Conservation (phyloP, 1,139 yeast genomes). For the Wickerhamiella infanticola region DNA sequence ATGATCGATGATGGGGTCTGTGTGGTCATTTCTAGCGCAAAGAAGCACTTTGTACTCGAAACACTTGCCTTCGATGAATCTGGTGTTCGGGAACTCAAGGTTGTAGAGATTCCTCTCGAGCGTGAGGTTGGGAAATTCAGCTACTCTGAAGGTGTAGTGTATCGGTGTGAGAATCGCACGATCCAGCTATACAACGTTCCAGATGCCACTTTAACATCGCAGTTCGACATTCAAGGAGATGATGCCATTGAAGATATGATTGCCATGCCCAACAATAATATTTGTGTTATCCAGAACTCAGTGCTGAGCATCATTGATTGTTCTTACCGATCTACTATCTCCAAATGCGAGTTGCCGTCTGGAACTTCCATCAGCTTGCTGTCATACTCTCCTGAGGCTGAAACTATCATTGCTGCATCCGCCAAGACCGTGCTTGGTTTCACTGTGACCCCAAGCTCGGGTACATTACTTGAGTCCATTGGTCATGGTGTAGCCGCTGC, state of each 20-base stretch:
- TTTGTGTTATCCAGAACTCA: slow-evolving; percentile 25
- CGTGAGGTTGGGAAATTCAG: slow-evolving; percentile 10
- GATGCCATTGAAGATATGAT: slow-evolving; percentile 14
- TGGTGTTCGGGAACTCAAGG: slow-evolving; percentile 3
- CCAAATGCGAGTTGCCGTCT: slow-evolving; percentile 18
- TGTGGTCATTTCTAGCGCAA: slow-evolving; percentile 1
- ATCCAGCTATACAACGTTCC: slow-evolving; percentile 12
- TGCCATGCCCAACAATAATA: slow-evolving; percentile 22
- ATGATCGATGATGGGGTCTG: slow-evolving; percentile 2
- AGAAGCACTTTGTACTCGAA: background rate
- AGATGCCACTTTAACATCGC: slow-evolving; percentile 4
- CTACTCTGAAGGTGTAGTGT: slow-evolving; percentile 14
- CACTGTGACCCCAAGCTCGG: slow-evolving; percentile 50
- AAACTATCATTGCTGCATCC: slow-evolving; percentile 13
- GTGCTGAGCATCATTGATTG: slow-evolving; percentile 29
- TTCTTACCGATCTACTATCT: slow-evolving; percentile 28
- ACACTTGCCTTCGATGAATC: slow-evolving; percentile 5
- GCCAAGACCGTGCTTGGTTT: slow-evolving; percentile 23
- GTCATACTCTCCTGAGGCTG: slow-evolving; percentile 11
- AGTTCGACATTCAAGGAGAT: slow-evolving; percentile 6
- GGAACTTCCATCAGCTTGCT: slow-evolving; percentile 12
- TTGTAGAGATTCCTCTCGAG: slow-evolving; percentile 3
- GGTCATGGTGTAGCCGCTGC: slow-evolving; percentile 40
- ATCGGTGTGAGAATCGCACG: slow-evolving; percentile 9
- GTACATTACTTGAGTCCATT: slow-evolving; percentile 54